Evolutionary conservation across 2,329 filamentous ascomycete genomes (phyloP).

Genomic region (Chalara sp.): DNA sequence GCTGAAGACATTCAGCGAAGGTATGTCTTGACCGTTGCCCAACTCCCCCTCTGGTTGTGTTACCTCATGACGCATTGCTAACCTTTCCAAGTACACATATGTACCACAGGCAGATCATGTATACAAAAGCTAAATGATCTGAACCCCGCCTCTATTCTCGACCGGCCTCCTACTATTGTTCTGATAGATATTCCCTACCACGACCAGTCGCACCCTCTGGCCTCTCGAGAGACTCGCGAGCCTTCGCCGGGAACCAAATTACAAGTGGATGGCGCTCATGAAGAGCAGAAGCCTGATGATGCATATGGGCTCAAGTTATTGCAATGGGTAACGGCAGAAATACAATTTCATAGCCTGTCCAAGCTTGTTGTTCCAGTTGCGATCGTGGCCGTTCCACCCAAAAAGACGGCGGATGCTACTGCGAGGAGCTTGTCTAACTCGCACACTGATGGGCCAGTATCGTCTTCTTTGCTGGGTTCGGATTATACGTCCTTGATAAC

Average conservation of each 20-base stretch:
- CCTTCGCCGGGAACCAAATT: conserved; percentile 26
- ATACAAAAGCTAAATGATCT: conserved; percentile 45
- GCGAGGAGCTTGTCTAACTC: background rate
- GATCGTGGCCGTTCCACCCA: conserved; percentile 13
- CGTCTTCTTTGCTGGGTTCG: background rate
- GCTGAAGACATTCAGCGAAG: conserved; percentile 44
- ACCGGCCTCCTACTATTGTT: conserved; percentile 47
- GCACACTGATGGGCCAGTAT: conserved; percentile 6
- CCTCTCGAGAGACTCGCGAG: conserved; percentile 25
- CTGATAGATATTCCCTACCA: conserved; percentile 44
- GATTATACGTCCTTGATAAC: conserved; percentile 28
- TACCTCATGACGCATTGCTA: conserved; percentile 8
- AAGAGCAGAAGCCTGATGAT: conserved; percentile 31
- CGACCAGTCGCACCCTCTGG: conserved; percentile 27
- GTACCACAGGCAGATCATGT: conserved; percentile 44
- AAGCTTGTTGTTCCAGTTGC: conserved; percentile 43
- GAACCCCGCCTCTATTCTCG: conserved; percentile 35
- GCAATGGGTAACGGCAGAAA: conserved; percentile 39
- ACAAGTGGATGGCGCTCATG: conserved; percentile 33
- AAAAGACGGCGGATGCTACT: background rate
- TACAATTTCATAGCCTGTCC: conserved; percentile 40
- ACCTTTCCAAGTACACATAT: conserved; percentile 41
- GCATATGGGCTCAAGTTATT: conserved; percentile 41
- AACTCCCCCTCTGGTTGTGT: background rate
- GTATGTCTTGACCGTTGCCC: conserved; percentile 19